Conservation (phyloP, 768 basidiomycete genomes). For the Clavulina sp. region DNA sequence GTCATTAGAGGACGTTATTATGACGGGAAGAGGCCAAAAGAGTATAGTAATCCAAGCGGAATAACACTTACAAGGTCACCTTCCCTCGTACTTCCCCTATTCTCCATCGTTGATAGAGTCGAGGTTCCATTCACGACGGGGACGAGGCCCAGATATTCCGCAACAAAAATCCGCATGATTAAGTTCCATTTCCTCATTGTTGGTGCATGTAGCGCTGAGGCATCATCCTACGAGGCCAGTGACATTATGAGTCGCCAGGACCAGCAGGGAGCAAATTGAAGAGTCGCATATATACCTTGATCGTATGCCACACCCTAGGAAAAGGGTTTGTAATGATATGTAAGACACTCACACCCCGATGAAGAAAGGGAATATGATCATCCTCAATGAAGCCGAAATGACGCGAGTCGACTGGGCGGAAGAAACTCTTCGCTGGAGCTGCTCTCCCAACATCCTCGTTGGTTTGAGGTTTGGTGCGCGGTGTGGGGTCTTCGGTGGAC, state of each 20-base stretch:
- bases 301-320: conserved; percentile 76
- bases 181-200: conserved; percentile 85
- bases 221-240: conserved; percentile 87
- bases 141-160: conserved; percentile 64
- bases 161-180: conserved; percentile 68
- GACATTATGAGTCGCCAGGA: not conserved
- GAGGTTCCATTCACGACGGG: not conserved
- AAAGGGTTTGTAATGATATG: conserved; percentile 86
- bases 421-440: conserved; percentile 34
- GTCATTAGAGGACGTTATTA: no score
- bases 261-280: conserved; percentile 3
- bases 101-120: no score
- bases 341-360: conserved; percentile 65
- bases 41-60: no score
- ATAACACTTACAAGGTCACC: no score
- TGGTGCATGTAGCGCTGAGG: conserved; percentile 60
- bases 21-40: no score
- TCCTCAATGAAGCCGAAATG: conserved; percentile 58
- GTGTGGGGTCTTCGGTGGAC: not conserved
- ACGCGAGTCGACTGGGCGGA: conserved; percentile 20
- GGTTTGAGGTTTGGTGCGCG: not conserved
- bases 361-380: conserved; percentile 85
- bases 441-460: conserved; percentile 2
- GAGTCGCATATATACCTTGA: conserved; percentile 38
- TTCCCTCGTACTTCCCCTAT: not conserved